Percentiles rank a stretch among this genome's conserved stretches.
phyloP scores from a whole-genome alignment of 2,329 filamentous ascomycete genomes.

The Colletotrichum acutatum region DNA sequence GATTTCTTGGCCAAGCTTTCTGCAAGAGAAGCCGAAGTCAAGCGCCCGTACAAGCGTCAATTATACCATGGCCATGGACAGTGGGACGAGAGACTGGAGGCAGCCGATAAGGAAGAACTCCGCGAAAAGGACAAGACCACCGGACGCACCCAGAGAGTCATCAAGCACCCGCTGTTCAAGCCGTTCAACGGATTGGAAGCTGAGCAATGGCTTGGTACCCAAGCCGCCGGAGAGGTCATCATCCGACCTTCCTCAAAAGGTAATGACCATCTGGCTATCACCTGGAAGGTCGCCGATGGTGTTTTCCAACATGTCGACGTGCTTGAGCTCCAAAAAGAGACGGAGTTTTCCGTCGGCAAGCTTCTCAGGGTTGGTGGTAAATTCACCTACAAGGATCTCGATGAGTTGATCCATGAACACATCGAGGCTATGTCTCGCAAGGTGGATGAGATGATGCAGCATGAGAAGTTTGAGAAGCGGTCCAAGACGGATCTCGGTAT shows the following conservation, averaged over 20 bases:
- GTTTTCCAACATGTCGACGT: conserved; percentile 99
- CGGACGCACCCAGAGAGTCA: conserved; percentile 89
- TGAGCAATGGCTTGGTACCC: conserved; percentile 90
- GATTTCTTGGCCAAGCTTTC: conserved; percentile 86
- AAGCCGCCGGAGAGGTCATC: conserved; percentile 88
- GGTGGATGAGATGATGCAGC: conserved; percentile 93
- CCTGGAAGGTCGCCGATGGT: conserved; percentile 96
- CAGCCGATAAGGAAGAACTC: conserved; percentile 82
- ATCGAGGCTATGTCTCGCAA: conserved; percentile 98
- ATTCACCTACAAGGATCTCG: conserved; percentile 93
- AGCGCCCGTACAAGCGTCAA: conserved; percentile 75
- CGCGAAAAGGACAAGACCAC: conserved; percentile 88
- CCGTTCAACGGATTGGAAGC: conserved; percentile 93
- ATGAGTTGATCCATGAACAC: conserved; percentile 96
- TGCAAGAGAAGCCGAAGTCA: conserved; percentile 83
- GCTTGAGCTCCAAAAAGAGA: conserved; percentile 95
- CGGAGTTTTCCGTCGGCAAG: conserved; percentile 92
- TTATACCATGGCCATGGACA: conserved; percentile 80
- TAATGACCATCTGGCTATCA: conserved; percentile 93
- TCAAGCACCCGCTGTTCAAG: conserved; percentile 97
- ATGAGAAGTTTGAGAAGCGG: conserved; percentile 87
- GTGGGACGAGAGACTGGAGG: conserved; percentile 89
- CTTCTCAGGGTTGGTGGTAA: conserved; percentile 87
- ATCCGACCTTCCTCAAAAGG: conserved; percentile 96
- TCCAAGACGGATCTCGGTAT: conserved; percentile 82